A percentile compares a stretch with the other conserved stretches of the same genome.
Evolutionary conservation across 768 basidiomycete genomes (phyloP).

Genomic region (Leccinum obscurum): DNA sequence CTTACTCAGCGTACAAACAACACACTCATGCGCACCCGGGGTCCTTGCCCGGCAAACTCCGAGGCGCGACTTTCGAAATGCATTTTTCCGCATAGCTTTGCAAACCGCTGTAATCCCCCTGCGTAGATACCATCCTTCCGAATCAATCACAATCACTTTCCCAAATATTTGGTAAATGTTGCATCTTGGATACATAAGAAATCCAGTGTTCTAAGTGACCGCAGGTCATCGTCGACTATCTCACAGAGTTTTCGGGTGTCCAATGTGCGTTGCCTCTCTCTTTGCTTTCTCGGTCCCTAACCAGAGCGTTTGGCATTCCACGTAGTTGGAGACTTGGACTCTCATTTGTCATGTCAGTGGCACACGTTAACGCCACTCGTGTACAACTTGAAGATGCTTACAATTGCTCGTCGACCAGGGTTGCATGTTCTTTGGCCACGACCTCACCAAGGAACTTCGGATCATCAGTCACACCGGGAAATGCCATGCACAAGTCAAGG

Average conservation of each 20-base stretch:
- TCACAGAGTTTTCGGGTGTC: conserved; percentile 97
- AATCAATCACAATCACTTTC: no score
- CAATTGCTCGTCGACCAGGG: conserved; percentile 90
- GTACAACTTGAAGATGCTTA: conserved; percentile 79
- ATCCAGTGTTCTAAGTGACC: no score
- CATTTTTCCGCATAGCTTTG: no score
- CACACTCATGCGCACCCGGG: no score
- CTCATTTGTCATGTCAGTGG: conserved; percentile 56
- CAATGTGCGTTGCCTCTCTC: conserved; percentile 56
- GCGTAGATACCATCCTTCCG: no score
- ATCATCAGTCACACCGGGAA: conserved; percentile 74
- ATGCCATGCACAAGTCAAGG: no score
- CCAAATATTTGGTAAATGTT: no score
- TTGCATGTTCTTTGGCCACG: conserved; percentile 96
- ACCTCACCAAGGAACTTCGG: conserved; percentile 94
- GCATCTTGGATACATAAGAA: no score
- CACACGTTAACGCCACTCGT: conserved; percentile 95
- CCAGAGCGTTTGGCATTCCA: background rate
- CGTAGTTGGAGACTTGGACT: conserved; percentile 90
- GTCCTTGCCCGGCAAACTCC: no score
- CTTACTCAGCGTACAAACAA: no score
- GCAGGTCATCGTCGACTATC: conserved; percentile 88
- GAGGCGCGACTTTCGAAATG: no score
- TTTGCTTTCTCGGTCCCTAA: background rate
- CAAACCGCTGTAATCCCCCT: no score